These are phyloP conservation scores for Marasmius tenuissimus DNA, from an alignment of 1,284 basidiomycete species.

Conservation along the genomic window DNA sequence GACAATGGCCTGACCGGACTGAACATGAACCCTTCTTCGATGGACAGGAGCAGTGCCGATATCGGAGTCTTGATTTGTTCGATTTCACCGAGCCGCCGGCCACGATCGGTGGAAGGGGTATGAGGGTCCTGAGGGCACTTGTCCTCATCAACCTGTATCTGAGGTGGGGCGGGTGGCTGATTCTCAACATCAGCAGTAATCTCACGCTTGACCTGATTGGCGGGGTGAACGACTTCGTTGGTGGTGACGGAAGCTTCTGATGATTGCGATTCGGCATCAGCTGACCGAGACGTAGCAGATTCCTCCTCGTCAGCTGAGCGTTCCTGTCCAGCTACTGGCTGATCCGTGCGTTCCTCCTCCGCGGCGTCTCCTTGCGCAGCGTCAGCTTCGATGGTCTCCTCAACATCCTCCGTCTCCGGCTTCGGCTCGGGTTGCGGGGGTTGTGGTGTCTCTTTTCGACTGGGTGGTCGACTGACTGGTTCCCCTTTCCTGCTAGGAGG, in stretches of 20 bases:
- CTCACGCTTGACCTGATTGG: not conserved
- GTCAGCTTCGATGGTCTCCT: not conserved
- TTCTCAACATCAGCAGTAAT: not conserved
- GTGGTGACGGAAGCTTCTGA: not conserved
- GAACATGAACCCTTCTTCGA: conserved; percentile 66
- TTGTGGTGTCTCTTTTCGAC: not conserved
- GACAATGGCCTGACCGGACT: conserved; percentile 61
- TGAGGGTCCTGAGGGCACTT: not conserved
- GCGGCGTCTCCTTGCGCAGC: not conserved
- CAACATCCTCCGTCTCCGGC: not conserved
- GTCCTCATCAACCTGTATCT: not conserved
- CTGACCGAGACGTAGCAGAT: too few relatives aligned
- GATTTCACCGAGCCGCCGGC: not conserved
- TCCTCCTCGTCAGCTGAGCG: too few relatives aligned
- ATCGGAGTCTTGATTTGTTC: conserved; percentile 56
- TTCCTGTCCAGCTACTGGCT: not conserved
- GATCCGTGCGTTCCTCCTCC: not conserved
- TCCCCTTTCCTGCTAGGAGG: not conserved
- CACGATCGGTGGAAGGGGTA: not conserved
- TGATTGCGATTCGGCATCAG: too few relatives aligned
- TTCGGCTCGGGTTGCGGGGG: too few relatives aligned
- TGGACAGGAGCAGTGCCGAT: conserved; percentile 64
- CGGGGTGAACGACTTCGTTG: not conserved
- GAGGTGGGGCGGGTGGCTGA: not conserved
- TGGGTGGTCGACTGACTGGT: not conserved